Evolutionary conservation across 2,329 filamentous ascomycete species (phyloP).

Genomic region (Xylariaceae sp.): DNA sequence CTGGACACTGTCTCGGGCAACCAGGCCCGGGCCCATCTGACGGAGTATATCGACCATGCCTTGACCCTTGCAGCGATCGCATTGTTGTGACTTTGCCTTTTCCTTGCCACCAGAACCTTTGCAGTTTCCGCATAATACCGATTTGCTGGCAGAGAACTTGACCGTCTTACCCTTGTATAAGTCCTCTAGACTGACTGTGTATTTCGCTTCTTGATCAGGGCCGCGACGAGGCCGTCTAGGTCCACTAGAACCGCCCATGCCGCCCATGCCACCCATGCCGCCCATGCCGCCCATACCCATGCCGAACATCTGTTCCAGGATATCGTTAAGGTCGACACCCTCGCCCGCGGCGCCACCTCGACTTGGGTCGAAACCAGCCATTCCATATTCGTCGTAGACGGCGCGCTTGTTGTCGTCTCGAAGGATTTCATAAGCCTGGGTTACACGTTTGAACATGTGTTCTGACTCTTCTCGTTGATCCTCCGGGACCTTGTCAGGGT

Average conservation of each 20-base stretch:
- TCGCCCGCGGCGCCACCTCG: constrained; percentile 59
- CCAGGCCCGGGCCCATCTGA: constrained; percentile 80
- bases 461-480: constrained; percentile 81
- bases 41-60: constrained; percentile 74
- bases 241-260: constrained; percentile 42
- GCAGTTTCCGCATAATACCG: constrained; percentile 81
- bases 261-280: constrained; percentile 37
- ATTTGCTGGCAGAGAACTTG: constrained; percentile 93
- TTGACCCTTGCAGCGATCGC: constrained; percentile 77
- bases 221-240: constrained; percentile 65
- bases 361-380: constrained; percentile 86
- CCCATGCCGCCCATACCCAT: constrained; percentile 39
- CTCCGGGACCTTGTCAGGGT: constrained; percentile 93
- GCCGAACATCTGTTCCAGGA: constrained; percentile 85
- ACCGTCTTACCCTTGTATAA: constrained; percentile 98
- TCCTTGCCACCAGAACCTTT: constrained; percentile 89
- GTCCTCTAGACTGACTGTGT: constrained; percentile 88
- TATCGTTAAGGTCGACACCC: constrained; percentile 86
- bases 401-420: constrained; percentile 90
- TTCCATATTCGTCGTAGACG: constrained; percentile 89
- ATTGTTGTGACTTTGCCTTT: constrained; percentile 78
- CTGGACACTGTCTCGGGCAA: constrained; percentile 72
- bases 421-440: constrained; percentile 96
- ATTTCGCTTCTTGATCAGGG: constrained; percentile 81
- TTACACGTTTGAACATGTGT: constrained; percentile 85